phyloP scores from a whole-genome alignment of 1,284 basidiomycete species.

The Cryptococcus amylolentus region DNA sequence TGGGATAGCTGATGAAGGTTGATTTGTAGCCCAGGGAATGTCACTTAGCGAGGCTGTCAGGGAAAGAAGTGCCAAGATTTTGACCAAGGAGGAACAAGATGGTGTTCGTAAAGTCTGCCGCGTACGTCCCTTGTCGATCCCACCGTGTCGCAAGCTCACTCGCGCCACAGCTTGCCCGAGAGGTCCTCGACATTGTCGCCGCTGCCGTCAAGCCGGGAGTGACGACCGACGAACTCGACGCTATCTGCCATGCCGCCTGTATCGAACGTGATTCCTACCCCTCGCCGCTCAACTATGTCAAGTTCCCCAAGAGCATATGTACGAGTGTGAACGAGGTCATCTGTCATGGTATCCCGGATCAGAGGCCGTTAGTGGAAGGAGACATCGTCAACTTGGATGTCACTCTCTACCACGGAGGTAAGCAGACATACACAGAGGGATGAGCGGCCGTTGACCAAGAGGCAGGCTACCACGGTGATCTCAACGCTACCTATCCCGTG shows the following conservation, averaged over 20 bases:
- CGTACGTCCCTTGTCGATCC: constrained; percentile 23
- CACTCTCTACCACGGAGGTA: constrained; percentile 43
- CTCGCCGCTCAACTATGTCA: constrained; percentile 86
- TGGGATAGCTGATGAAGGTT: not conserved
- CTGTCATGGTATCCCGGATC: constrained; percentile 94
- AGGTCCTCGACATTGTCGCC: constrained; percentile 87
- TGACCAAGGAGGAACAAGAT: constrained; percentile 49
- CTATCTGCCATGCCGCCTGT: constrained; percentile 88
- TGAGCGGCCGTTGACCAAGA: not conserved
- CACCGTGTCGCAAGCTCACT: not conserved
- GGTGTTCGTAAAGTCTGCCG: constrained; percentile 49
- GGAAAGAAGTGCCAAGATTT: constrained; percentile 37
- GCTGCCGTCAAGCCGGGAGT: constrained; percentile 80
- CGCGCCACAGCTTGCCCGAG: constrained; percentile 67
- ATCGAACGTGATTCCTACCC: constrained; percentile 92
- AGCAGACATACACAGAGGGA: not conserved
- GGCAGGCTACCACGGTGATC: constrained; percentile 72
- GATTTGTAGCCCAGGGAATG: constrained; percentile 41
- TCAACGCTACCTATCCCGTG: constrained; percentile 83
- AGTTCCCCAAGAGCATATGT: constrained; percentile 95
- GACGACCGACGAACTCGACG: constrained; percentile 93
- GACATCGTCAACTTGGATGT: constrained; percentile 89
- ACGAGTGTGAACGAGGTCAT: constrained; percentile 94
- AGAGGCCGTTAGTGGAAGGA: constrained; percentile 71
- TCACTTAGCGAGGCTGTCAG: constrained; percentile 38